Evolutionary conservation across 108 stramenopile species (phyloP).

Genomic region (Nitzschia putrida): DNA sequence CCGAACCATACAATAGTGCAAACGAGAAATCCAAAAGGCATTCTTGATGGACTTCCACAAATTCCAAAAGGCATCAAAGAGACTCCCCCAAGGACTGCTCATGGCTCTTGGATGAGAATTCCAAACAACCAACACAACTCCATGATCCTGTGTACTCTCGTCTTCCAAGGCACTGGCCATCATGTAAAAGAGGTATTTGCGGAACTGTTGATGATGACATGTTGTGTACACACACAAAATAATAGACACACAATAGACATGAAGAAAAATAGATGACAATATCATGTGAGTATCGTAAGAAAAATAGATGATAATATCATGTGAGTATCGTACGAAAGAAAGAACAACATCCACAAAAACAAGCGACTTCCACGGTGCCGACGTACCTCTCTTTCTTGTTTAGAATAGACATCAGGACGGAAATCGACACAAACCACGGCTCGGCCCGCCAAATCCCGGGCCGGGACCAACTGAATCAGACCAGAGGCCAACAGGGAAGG

Average conservation of each 20-base stretch:
- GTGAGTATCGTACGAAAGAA: too few species aligned
- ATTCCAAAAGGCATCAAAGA: slow-evolving; percentile 33
- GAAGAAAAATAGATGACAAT: too few species aligned
- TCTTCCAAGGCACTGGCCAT: slow-evolving; percentile 34
- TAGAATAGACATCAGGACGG: slow-evolving; percentile 16
- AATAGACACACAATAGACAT: too few species aligned
- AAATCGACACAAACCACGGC: slow-evolving; percentile 27
- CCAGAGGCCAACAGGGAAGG: slow-evolving; percentile 5
- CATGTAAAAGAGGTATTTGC: slow-evolving; percentile 31
- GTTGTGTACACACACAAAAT: too few species aligned
- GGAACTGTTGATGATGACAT: not conserved
- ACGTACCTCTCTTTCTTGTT: slow-evolving; percentile 21
- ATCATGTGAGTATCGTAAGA: too few species aligned
- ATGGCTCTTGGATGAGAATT: slow-evolving; percentile 5
- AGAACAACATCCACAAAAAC: too few species aligned
- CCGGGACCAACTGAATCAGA: slow-evolving; percentile 25
- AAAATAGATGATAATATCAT: too few species aligned
- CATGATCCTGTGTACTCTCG: slow-evolving; percentile 24
- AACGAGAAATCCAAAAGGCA: slow-evolving; percentile 16
- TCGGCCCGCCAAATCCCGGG: slow-evolving; percentile 30
- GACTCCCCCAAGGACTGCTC: slow-evolving; percentile 1
- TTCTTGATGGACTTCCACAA: slow-evolving; percentile 19
- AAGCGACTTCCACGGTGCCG: not conserved
- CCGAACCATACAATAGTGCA: slow-evolving; percentile 20
- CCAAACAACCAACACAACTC: slow-evolving; percentile 30